Conservation (phyloP, 192 early-diverging fungal genomes). For the Coemansia sp. region DNA sequence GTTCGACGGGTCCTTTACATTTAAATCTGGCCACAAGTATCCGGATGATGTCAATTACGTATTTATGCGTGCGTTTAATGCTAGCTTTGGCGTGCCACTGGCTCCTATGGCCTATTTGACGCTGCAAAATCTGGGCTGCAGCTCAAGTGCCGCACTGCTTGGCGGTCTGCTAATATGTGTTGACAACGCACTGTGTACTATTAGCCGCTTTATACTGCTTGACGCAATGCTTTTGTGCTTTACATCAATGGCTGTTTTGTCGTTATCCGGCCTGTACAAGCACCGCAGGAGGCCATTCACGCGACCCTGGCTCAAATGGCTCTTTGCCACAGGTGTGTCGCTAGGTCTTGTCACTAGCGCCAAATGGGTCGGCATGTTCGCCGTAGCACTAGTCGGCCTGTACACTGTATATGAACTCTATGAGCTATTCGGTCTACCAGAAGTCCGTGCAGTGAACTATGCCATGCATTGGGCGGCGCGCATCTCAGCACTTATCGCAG, state of each 20-base stretch:
- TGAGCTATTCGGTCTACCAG: constrained; percentile 75
- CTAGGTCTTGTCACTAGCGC: constrained; percentile 85
- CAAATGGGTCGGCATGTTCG: constrained; percentile 97
- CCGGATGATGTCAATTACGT: constrained; percentile 79
- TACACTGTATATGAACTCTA: constrained; percentile 94
- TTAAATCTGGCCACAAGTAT: constrained; percentile 76
- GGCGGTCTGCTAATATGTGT: constrained; percentile 79
- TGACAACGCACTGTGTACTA: constrained; percentile 64
- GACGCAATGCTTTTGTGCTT: constrained; percentile 95
- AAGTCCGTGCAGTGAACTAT: constrained; percentile 63
- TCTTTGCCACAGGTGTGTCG: constrained; percentile 80
- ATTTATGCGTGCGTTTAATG: constrained; percentile 88
- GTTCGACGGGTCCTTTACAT: constrained; percentile 84
- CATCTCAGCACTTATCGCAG: constrained; percentile 71
- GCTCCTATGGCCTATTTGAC: constrained; percentile 92
- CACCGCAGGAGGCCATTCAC: constrained; percentile 77
- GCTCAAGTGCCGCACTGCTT: constrained; percentile 64
- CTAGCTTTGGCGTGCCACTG: constrained; percentile 82
- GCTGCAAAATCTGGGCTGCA: constrained; percentile 69
- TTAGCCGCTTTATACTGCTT: constrained; percentile 90
- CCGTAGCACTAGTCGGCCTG: constrained; percentile 84
- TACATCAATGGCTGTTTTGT: constrained; percentile 68
- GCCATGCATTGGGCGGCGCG: constrained; percentile 83
- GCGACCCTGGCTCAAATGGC: constrained; percentile 84
- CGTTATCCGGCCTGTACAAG: constrained; percentile 73